These are phyloP conservation scores for Globisporangium heterothallicum DNA, from an alignment of 352 stramenopile species.

Conservation along the genomic window DNA sequence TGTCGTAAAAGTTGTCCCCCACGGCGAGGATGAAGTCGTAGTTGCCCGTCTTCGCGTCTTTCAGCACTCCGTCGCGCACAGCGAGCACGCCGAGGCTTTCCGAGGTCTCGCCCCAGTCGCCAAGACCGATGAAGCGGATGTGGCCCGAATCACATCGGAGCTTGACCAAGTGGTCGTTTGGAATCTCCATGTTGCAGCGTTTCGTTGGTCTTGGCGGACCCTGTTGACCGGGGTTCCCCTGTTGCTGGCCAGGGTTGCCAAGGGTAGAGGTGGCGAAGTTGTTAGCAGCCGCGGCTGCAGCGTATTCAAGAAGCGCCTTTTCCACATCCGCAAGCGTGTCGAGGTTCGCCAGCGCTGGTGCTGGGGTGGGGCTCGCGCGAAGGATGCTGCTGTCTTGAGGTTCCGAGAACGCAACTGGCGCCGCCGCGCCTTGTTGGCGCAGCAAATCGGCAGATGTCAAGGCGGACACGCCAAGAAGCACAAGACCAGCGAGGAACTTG, in stretches of 20 bases:
- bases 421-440: not conserved
- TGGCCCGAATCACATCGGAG: slow-evolving; percentile 13
- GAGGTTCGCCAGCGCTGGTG: not conserved
- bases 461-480: not conserved
- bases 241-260: not conserved
- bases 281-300: not conserved
- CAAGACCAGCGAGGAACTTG: not conserved
- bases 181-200: slow-evolving; percentile 8
- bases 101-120: slow-evolving; percentile 31
- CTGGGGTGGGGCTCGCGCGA: not conserved
- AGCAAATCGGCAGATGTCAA: not conserved
- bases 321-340: not conserved
- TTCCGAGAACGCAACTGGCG: not conserved
- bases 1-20: slow-evolving; percentile 43
- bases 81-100: slow-evolving; percentile 19
- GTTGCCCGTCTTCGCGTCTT: slow-evolving; percentile 15
- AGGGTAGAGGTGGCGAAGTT: not conserved
- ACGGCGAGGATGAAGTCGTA: slow-evolving; percentile 33
- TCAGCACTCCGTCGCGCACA: slow-evolving; percentile 26
- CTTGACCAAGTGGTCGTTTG: slow-evolving; percentile 8
- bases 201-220: not conserved
- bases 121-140: slow-evolving; percentile 29
- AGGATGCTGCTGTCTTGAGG: not conserved
- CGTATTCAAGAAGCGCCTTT: not conserved
- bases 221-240: not conserved